These are phyloP conservation scores for Globisporangium parvum DNA, from an alignment of 352 stramenopile genomes.

Conservation along the genomic window DNA sequence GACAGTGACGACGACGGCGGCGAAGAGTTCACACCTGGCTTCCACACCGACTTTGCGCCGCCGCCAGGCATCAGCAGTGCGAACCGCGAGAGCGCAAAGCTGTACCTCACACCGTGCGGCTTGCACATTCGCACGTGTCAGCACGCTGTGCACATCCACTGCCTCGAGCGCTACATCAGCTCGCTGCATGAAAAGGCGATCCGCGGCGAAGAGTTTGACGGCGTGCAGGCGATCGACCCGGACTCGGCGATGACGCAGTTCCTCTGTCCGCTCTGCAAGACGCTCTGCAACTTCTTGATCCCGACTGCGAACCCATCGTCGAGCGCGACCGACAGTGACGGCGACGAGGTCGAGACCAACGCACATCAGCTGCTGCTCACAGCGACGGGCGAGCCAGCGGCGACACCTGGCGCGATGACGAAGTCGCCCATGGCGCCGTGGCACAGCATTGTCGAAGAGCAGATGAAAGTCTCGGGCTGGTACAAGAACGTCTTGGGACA, in stretches of 20 bases:
- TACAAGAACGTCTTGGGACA: conserved; percentile 64
- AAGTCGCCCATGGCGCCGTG: conserved; percentile 22
- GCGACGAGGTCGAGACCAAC: conserved; percentile 11
- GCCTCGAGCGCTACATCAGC: conserved; percentile 79
- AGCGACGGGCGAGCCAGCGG: not conserved
- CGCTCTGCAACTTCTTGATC: conserved; percentile 88
- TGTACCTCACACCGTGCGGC: conserved; percentile 73
- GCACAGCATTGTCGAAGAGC: conserved; percentile 54
- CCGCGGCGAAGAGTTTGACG: conserved; percentile 84
- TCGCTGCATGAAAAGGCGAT: conserved; percentile 85
- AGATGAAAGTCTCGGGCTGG: conserved; percentile 60
- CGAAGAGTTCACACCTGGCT: conserved; percentile 34
- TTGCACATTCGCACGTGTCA: conserved; percentile 84
- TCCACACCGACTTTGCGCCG: conserved; percentile 32
- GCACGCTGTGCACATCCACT: conserved; percentile 84
- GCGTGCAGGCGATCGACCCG: conserved; percentile 82
- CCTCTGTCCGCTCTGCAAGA: conserved; percentile 91
- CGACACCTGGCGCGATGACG: not conserved
- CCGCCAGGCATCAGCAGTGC: conserved; percentile 38
- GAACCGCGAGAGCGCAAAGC: conserved; percentile 45
- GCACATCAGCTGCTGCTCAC: not conserved
- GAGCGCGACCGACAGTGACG: conserved; percentile 3
- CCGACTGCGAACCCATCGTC: conserved; percentile 53
- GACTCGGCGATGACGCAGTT: conserved; percentile 90
- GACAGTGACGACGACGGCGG: conserved; percentile 45